Evolutionary conservation across 306 rosid species (phyloP).

Genomic region (Cucumis sativus): Cucumber_9930_V3 NC_026656.2:19551001-19551500

Average conservation of each 20-base stretch:
- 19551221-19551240: background rate
- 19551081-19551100: background rate
- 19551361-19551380: background rate
- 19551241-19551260: background rate
- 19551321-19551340: background rate
- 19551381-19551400: background rate
- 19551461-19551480: too few relatives aligned
- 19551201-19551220: background rate
- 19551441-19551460: too few relatives aligned
- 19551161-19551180: background rate
- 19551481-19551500: too few relatives aligned
- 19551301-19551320: background rate
- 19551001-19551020: background rate
- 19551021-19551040: background rate
- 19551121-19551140: conserved; percentile 4
- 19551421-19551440: background rate
- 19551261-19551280: background rate
- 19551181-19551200: background rate
- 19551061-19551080: too few relatives aligned
- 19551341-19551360: background rate
- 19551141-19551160: background rate
- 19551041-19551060: background rate
- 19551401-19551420: background rate
- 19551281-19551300: background rate
- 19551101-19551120: background rate